A percentile compares a stretch with the other conserved stretches of the same genome.
Evolutionary conservation across 495 filamentous ascomycete genomes (phyloP).

Genomic region (Rhypophila decipiens): DNA sequence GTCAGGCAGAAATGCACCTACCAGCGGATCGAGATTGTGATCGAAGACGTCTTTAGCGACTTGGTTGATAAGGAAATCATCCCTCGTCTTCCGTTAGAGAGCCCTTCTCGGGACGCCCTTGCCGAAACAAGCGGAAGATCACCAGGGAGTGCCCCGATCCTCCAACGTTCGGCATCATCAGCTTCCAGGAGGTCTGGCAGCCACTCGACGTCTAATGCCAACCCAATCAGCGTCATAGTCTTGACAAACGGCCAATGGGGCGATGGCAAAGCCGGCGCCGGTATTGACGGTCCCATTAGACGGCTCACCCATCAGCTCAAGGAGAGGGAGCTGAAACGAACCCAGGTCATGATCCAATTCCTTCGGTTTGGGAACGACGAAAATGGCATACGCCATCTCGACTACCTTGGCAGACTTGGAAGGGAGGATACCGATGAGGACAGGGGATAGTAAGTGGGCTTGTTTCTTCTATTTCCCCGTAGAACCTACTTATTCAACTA

Average conservation of each 20-base stretch:
- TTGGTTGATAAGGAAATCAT: neutral
- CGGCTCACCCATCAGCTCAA: neutral
- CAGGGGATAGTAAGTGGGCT: neutral
- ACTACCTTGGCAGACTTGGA: neutral
- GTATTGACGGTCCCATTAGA: neutral
- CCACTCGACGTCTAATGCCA: neutral
- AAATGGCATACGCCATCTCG: neutral
- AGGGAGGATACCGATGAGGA: too few species aligned
- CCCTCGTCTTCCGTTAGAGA: neutral
- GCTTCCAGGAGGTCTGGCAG: neutral
- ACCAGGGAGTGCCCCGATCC: too few species aligned
- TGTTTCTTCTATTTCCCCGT: neutral
- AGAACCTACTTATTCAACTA: neutral
- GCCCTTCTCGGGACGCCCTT: neutral
- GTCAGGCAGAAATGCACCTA: neutral
- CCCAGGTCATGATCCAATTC: neutral
- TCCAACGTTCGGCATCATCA: too few species aligned
- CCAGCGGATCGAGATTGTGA: neutral
- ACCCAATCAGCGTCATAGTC: neutral
- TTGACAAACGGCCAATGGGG: neutral
- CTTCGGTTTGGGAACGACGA: neutral
- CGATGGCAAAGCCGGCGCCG: too few species aligned
- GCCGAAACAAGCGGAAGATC: too few species aligned
- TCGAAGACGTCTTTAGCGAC: neutral
- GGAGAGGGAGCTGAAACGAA: neutral